Base-by-base conservation (phyloP, 129 eudicot genomes). In the Pittosporum tobira region DNA sequence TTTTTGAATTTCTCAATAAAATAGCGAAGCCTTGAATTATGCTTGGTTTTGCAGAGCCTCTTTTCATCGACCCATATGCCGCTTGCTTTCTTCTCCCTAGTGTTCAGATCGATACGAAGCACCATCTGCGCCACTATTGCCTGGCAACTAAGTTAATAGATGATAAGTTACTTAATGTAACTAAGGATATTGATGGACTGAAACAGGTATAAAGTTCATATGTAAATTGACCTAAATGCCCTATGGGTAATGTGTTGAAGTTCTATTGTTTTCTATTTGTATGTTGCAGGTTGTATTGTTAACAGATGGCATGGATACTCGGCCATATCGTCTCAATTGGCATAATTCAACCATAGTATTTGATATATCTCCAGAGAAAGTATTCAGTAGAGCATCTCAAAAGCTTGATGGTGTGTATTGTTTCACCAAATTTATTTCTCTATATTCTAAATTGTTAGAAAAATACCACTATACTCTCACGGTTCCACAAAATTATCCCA, bases 281-380 rank as follows among this genome's bases (percentile, higher is more conserved):
- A 42, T 46, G 23, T 26, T 74, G 74, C 76, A 93, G 99, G 86
- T 93, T 75, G 94, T 93, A 67, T 64, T 93, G 55, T 80, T 93
- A 45, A 84, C 91, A 71, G 99, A 93, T 87, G 99, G 99, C 47
- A 79, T 84, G 85, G 99, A 93, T 64, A 93, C 98, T 20, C 75
- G 98, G 55, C 84, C 95, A 47, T 90, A 83, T 68, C 65, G 95
- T 57, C 89, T 90, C 44, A 80, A 71, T 12, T 90, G 98, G 98
- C 89, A 85, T 13, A 42, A 66, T 65, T 83, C 94, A 24, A 86
- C 98, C 28, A 55, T 90, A 64, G 67, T 90, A 21, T 90, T 61
- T 71, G 93, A 93, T 59, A 54, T 87, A 31, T 93, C 96, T 30
- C 96, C 94, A 6, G 84, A 73, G 43, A 42, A 49, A 48, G 75